Base-by-base conservation (phyloP, 2,329 filamentous ascomycete species). In the Amesomyces nigricolor region DNA sequence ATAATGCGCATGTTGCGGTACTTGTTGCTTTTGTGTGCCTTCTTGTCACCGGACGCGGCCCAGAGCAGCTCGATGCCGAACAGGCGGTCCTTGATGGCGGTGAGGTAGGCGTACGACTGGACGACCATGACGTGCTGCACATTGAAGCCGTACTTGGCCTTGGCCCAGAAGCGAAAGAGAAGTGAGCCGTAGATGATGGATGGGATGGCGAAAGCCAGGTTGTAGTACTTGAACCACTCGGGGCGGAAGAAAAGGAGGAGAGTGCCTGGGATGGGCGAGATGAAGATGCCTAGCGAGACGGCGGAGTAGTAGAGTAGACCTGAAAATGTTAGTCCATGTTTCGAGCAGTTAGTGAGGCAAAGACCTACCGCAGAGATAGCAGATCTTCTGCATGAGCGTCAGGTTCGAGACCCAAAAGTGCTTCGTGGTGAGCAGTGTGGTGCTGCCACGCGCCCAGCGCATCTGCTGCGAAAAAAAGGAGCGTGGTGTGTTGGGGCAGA, bases 391-490 rank as follows among this genome's bases (percentile, higher is more conserved):
- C 57, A 72, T 69, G 19, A 70, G 29, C 11, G 64, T 69, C 30
- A 74, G 61, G 37, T 67, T 67, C 3, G 69, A 72, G 0, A 64
- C 65, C 71, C 72, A 74, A 55, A 74, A 74, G 52, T 71, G 69
- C 38, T 68, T 66, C 53, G 71, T 72, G 11, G 70, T 72, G 14
- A 73, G 62, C n/a, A 74, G 64, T 1, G 71, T 72, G 1, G 70
- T 73, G 46, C 68, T 71, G 17, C 71, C 72, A 50, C 70, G 68
- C 10, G 71, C 72, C 72, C 72, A 74, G 14, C 72, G 67, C 72
- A 73, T 73, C 63, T 74, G 72, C 66, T 74, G 72, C 38, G 69
- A 72, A 58, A 74, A 73, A 56, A 73, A 73, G 0, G 72, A 71
- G 4, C 71, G 65, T 2, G 72, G 72, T 0, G 69, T 73, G 55